Percentiles rank a stretch among this genome's conserved stretches.
phyloP scores from a whole-genome alignment of 768 basidiomycete species.

The Rhodosporidiobolus sp. region DNA sequence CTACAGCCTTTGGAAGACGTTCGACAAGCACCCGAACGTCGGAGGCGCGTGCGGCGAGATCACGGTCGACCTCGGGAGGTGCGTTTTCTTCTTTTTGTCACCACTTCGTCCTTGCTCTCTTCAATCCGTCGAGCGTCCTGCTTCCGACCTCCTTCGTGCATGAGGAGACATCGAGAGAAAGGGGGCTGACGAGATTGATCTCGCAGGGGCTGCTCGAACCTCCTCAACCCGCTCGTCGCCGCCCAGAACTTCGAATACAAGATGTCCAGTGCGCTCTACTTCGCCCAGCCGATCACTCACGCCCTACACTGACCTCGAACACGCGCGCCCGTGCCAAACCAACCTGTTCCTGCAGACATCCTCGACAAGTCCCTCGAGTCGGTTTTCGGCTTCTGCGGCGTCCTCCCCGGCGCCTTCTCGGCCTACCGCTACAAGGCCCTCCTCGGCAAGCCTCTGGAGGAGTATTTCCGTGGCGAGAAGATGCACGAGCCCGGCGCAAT shows the following conservation, averaged over 20 bases:
- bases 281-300: background rate
- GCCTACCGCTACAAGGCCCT: conserved; percentile 63
- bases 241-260: conserved; percentile 98
- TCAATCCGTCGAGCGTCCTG: too few species aligned
- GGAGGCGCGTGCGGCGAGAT: conserved; percentile 79
- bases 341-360: conserved; percentile 9
- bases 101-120: background rate
- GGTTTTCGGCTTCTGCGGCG: conserved; percentile 90
- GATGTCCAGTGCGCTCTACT: conserved; percentile 51
- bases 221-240: conserved; percentile 73
- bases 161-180: too few species aligned
- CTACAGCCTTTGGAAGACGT: conserved; percentile 89
- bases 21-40: conserved; percentile 54
- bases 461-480: conserved; percentile 77
- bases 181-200: too few species aligned
- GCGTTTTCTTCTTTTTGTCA: background rate
- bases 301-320: too few species aligned
- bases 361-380: conserved; percentile 56
- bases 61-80: conserved; percentile 52
- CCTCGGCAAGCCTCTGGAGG: conserved; percentile 76
- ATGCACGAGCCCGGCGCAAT: conserved; percentile 49
- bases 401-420: conserved; percentile 70
- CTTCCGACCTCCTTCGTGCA: too few species aligned
- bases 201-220: conserved; percentile 56
- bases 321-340: too few species aligned